Evolutionary conservation across 129 eudicot species (phyloP), one percentile per base, ranked within the genome.

Genomic region (Pulicaria dysenterica): DNA sequence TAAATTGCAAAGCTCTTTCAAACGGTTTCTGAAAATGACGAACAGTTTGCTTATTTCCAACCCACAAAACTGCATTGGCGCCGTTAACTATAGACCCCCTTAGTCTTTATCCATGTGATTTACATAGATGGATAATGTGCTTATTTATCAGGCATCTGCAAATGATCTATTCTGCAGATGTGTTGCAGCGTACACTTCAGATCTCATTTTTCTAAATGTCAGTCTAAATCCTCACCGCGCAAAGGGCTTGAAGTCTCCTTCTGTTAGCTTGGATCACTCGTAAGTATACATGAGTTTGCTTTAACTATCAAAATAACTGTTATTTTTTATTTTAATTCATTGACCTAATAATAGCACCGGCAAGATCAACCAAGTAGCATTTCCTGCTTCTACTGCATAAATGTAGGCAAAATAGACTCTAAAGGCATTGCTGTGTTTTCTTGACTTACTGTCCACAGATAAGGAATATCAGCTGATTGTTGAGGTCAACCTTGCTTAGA

Each of bases 211-310:
- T 67, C 72, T 90, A 54, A 67, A 42, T 69, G 86, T 88, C 13
- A 88, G 96, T 67, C 41, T 92, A 73, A 91, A 95, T 75, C 99
- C 99, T 79, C 99, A 95, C 69, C 97, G 96, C 13, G 60, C 60
- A 51, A 79, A 73, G 84, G 96, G 81, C 73, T 72, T 95, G 78
- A 91, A 79, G 85, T 76, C 88, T 39, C 7, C 86, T 51, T 78
- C 85, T 42, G 60, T 95, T 69, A 95, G 97, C 86, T 81, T 95
- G 72, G 95, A 91, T 82, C 99, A 95, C 80, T 85, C 99, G 99
- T 91, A 73, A 91, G 99, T 87, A 45, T 49, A 19, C 34, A 43
- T 6, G 31, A 73, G 12, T 24, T 24, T 24, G 2, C 74, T 65
- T 65, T 47, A 55, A 45, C 49, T 16, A 57, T 62, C 51, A 15